A percentile compares a stretch with the other conserved stretches of the same genome.
phyloP scores from a whole-genome alignment of 2,329 filamentous ascomycete species.

The Seiridium unicorne region DNA sequence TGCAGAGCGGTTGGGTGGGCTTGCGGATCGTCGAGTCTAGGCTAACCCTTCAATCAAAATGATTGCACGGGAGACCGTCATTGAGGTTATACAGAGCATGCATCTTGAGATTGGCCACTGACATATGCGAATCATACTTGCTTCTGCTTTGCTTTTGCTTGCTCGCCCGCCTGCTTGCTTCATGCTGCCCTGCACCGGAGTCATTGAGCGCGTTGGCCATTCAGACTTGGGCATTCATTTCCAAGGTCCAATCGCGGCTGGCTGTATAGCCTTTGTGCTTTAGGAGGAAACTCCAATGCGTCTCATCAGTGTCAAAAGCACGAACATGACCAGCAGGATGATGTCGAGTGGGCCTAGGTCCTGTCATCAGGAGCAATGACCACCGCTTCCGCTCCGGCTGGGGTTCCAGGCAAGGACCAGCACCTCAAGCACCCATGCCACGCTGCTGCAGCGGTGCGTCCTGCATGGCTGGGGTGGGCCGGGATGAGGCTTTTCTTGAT shows the following conservation, averaged over 20 bases:
- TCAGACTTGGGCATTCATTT: too few relatives aligned
- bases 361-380: not conserved
- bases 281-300: not conserved
- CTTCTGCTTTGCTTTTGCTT: slow-evolving; percentile 22
- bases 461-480: slow-evolving; percentile 14
- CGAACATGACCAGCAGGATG: not conserved
- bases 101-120: slow-evolving; percentile 20
- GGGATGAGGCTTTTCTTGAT: slow-evolving; percentile 25
- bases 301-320: not conserved
- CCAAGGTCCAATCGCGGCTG: too few relatives aligned
- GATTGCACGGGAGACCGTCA: slow-evolving; percentile 15
- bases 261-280: too few relatives aligned
- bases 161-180: slow-evolving; percentile 15
- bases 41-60: slow-evolving; percentile 17
- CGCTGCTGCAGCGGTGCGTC: slow-evolving; percentile 4
- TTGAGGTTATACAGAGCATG: slow-evolving; percentile 20
- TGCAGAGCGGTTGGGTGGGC: not conserved
- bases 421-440: not conserved
- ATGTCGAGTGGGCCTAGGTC: not conserved
- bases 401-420: not conserved
- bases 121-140: slow-evolving; percentile 43
- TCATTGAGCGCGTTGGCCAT: too few relatives aligned
- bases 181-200: not conserved
- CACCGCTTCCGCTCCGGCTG: not conserved
- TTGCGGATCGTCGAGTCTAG: slow-evolving; percentile 19